Base-by-base conservation (phyloP, 768 basidiomycete species). In the Tulasnella sp. region DNA sequence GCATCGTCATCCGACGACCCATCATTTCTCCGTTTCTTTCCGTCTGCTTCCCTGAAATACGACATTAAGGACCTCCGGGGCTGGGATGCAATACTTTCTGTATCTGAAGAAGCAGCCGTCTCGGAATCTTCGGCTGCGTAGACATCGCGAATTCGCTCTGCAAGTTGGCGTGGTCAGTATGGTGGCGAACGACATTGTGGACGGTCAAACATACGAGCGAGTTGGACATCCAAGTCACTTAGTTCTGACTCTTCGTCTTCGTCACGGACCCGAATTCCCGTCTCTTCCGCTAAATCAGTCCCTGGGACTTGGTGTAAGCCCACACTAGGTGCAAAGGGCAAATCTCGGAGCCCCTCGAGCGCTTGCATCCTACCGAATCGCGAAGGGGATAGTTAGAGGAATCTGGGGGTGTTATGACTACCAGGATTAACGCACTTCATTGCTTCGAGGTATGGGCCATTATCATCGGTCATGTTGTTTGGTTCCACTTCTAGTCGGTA, bases 401-500 rank as follows among this genome's bases (percentile, higher is more conserved):
- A 21, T 87, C 80, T 79, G 19, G 58, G 12, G 36, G 27, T 19
- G 73, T 73, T 40, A 68, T 36, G 48, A 52, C 72, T 75, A 40
- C 36, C 79, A 44, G 77, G 52, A 52, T 34, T 42, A 18, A 87
- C 90, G 79, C 80, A 94, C 92, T 92, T 90, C 77, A 97, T 92
- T 82, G 88, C 88, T 79, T 97, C 92, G 44, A 99, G 85, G 39
- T 94, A 93, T 14, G 89, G 90, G 80, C 92, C 85, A 84, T 99
- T 99, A 82, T 94, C 86, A 83, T 99, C 95, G 80, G 98, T 96
- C 93, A 97, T 95, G 83, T 99, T 99, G 83, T 93, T 98, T 81
- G 90, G 89, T 36, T 91, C 89, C 1, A 99, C 97, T 83, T 98
- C 97, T 48, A 99, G 88, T 80, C 96, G 89, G 85, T 97, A 99